Conservation (phyloP, 202 grass and related monocot species). For the Setaria italica region DNA sequence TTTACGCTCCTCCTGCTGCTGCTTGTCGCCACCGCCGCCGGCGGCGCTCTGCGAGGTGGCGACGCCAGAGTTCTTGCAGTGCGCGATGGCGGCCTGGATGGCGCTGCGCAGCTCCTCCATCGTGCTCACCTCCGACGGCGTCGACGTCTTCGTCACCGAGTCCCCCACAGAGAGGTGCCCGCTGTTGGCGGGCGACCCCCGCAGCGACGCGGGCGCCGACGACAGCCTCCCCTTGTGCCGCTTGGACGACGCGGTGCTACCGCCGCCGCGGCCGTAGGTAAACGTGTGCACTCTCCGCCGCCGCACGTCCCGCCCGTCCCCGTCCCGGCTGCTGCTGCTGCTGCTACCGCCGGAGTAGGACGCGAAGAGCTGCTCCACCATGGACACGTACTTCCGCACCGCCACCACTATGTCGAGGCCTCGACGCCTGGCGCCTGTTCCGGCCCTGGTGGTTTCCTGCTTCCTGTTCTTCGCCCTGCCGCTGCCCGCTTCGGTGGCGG, state of each 20-base stretch:
- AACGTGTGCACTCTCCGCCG: slow-evolving; percentile 54
- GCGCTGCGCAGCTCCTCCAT: slow-evolving; percentile 90
- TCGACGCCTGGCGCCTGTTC: background rate
- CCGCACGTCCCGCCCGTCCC: slow-evolving; percentile 12
- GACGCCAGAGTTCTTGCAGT: slow-evolving; percentile 74
- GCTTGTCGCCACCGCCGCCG: slow-evolving; percentile 23
- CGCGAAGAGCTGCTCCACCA: slow-evolving; percentile 63
- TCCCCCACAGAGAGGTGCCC: slow-evolving; percentile 53
- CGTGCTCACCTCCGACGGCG: slow-evolving; percentile 77
- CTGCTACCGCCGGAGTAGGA: slow-evolving; percentile 33
- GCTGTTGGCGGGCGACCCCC: slow-evolving; percentile 66
- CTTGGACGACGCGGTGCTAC: background rate
- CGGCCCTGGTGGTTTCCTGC: background rate
- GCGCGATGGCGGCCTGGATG: slow-evolving; percentile 86
- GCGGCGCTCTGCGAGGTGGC: background rate
- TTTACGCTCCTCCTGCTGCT: slow-evolving; percentile 24
- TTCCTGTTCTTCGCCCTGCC: background rate
- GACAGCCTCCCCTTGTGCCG: slow-evolving; percentile 36
- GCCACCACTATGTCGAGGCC: slow-evolving; percentile 54
- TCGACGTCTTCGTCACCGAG: slow-evolving; percentile 45
- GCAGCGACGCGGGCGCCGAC: slow-evolving; percentile 70
- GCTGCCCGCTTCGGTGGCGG: background rate
- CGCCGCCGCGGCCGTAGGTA: slow-evolving; percentile 29
- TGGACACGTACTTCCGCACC: slow-evolving; percentile 62
- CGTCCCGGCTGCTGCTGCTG: background rate